Percentiles rank a stretch among this genome's conserved stretches.
These are phyloP conservation scores for Penicillium sp. DNA, from an alignment of 2,329 filamentous ascomycete species.

Conservation along the genomic window DNA sequence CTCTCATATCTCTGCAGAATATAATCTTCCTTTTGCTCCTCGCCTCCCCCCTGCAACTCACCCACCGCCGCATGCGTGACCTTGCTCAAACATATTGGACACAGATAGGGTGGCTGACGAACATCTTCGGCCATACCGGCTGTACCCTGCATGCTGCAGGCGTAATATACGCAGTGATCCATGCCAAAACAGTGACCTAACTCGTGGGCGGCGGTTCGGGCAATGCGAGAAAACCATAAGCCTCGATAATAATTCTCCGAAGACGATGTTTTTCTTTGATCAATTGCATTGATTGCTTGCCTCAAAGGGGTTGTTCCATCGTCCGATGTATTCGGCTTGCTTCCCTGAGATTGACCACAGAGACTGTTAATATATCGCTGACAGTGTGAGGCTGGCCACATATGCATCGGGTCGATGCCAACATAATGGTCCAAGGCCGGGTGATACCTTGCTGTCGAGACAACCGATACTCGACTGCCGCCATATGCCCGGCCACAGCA, in stretches of 20 bases:
- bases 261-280: not conserved
- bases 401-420: not conserved
- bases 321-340: too few relatives aligned
- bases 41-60: too few relatives aligned
- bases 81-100: constrained; percentile 28
- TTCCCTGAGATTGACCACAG: too few relatives aligned
- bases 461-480: constrained; percentile 57
- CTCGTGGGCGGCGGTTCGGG: constrained; percentile 60
- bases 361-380: too few relatives aligned
- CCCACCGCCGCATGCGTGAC: too few relatives aligned
- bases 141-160: constrained; percentile 32
- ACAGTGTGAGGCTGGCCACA: too few relatives aligned
- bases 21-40: too few relatives aligned
- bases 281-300: too few relatives aligned
- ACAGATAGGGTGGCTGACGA: constrained; percentile 31
- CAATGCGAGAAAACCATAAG: constrained; percentile 57
- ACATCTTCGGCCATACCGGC: constrained; percentile 28
- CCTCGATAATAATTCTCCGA: too few relatives aligned
- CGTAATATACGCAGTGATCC: constrained; percentile 55
- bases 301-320: too few relatives aligned
- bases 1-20: too few relatives aligned
- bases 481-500: constrained; percentile 65
- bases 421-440: constrained; percentile 41
- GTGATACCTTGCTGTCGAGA: constrained; percentile 60
- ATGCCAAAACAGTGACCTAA: constrained; percentile 65